Evolutionary conservation across 768 basidiomycete species (phyloP), one percentile per base, ranked within the genome.

Genomic region (Leccinum disarticulatum): DNA sequence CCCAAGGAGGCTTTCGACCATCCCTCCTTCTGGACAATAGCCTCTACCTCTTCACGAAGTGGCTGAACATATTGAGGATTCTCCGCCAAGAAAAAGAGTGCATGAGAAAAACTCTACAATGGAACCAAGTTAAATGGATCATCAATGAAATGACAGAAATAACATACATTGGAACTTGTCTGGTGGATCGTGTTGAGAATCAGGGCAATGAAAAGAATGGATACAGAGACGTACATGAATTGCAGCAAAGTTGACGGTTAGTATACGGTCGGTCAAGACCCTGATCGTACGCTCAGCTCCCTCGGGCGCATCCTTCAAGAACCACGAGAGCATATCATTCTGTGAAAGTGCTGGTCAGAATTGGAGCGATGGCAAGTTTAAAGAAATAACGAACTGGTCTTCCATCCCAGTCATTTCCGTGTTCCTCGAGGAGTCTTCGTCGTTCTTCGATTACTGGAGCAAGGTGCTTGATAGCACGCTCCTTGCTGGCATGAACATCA

Each of bases 181-280:
- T 52, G 31, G 30, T 13, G 3, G 0, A 25, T 6, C 19, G 14
- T 11, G 6, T 14, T 10, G 11, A 52, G 19, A 2, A 14, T 8
- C 10, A 35, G 11, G 17, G 27, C 2, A 9, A 52, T 2, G 17
- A 13, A 55, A 4, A 17, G 13, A 13, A 13, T 6, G 8, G 2
- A 30, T 3, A 13, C 6, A 8, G 10, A 38, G 35, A 55, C 65
- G 17, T 30, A 72, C 73, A 51, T 65, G 68, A n/a, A 56, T 33
- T 5, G 46, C 46, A 2, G 55, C 47, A 22, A 56, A 56, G 10
- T 56, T 56, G 19, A 49, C 15, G 9, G 9, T n/a, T 6, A 56
- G 10, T 3, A 56, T 15, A 35, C 55, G 53, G 5, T 3, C 10
- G 3, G 54, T 52, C 57, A 58, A 59, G 14, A 4, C 4, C 15